Evolutionary conservation across 352 stramenopile species (phyloP).

Genomic region (Phytophthora vignae): DNA sequence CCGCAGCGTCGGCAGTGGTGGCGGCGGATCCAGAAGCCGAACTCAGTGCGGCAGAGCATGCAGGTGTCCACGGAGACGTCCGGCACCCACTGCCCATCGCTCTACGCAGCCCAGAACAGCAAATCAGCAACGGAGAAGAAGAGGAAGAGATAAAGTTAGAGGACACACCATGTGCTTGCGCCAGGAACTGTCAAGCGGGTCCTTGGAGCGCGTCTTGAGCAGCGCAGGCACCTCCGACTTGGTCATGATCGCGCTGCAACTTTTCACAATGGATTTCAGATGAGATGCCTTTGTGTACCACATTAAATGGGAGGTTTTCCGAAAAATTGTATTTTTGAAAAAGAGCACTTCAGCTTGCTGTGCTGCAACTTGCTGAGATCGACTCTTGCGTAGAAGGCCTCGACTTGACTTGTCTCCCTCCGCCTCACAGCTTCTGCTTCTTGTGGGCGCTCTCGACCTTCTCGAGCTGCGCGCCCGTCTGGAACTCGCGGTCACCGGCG

Average conservation of each 20-base stretch:
- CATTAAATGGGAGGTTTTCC: neutral
- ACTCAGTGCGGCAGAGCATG: conserved; percentile 87
- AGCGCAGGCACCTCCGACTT: conserved; percentile 44
- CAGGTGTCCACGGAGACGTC: conserved; percentile 82
- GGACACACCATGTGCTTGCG: conserved; percentile 79
- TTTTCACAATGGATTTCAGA: conserved; percentile 23
- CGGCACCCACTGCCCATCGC: conserved; percentile 85
- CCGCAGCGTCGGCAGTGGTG: conserved; percentile 92
- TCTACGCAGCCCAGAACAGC: conserved; percentile 39
- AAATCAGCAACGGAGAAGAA: conserved; percentile 7
- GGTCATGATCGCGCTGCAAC: conserved; percentile 23
- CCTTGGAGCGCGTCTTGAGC: conserved; percentile 80
- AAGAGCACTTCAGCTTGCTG: neutral
- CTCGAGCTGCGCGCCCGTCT: conserved; percentile 69
- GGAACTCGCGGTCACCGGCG: conserved; percentile 86
- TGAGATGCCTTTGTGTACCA: neutral
- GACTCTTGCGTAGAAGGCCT: neutral
- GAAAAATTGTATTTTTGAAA: neutral
- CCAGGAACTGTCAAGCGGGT: conserved; percentile 89
- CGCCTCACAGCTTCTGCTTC: conserved; percentile 65
- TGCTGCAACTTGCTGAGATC: neutral
- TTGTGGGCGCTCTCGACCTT: conserved; percentile 43
- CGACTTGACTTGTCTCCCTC: neutral
- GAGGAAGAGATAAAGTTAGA: neutral
- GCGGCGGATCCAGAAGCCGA: conserved; percentile 87